A percentile compares a stretch with the other conserved stretches of the same genome.
phyloP scores from a whole-genome alignment of 345 rosid species.

The Lumnitzera racemosa region DNA sequence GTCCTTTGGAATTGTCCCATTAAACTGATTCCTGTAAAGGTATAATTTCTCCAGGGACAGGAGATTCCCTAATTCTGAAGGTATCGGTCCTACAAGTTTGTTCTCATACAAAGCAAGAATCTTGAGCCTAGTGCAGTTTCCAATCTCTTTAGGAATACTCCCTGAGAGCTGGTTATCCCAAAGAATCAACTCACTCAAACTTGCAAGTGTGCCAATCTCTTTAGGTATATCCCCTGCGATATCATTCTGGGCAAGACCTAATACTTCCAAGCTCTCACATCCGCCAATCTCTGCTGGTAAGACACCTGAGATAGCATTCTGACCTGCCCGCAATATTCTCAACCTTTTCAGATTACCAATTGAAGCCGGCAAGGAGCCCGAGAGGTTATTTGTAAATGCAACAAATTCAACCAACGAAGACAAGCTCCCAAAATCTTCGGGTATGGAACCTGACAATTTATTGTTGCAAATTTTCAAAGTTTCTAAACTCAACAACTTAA shows the following conservation, averaged over 20 bases:
- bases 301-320: slow-evolving; percentile 67
- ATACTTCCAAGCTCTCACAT: slow-evolving; percentile 53
- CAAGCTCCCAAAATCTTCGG: slow-evolving; percentile 60
- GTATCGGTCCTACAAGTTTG: slow-evolving; percentile 61
- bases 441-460: slow-evolving; percentile 64
- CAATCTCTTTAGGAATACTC: slow-evolving; percentile 62
- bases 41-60: slow-evolving; percentile 56
- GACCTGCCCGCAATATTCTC: slow-evolving; percentile 61
- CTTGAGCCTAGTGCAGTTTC: slow-evolving; percentile 53
- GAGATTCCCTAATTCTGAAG: slow-evolving; percentile 65
- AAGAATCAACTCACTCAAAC: slow-evolving; percentile 56
- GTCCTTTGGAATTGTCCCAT: slow-evolving; percentile 80
- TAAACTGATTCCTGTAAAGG: slow-evolving; percentile 70
- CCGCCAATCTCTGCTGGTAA: slow-evolving; percentile 66
- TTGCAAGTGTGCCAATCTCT: slow-evolving; percentile 67
- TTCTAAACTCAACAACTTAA: slow-evolving; percentile 31
- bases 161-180: slow-evolving; percentile 71
- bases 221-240: slow-evolving; percentile 64
- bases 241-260: slow-evolving; percentile 84
- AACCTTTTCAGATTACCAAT: slow-evolving; percentile 62
- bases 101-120: slow-evolving; percentile 71
- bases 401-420: slow-evolving; percentile 57
- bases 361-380: slow-evolving; percentile 73
- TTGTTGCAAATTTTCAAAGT: slow-evolving; percentile 69
- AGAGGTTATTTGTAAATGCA: slow-evolving; percentile 71